phyloP scores from a whole-genome alignment of 768 basidiomycete genomes.

The Crepidotus variabilis region DNA sequence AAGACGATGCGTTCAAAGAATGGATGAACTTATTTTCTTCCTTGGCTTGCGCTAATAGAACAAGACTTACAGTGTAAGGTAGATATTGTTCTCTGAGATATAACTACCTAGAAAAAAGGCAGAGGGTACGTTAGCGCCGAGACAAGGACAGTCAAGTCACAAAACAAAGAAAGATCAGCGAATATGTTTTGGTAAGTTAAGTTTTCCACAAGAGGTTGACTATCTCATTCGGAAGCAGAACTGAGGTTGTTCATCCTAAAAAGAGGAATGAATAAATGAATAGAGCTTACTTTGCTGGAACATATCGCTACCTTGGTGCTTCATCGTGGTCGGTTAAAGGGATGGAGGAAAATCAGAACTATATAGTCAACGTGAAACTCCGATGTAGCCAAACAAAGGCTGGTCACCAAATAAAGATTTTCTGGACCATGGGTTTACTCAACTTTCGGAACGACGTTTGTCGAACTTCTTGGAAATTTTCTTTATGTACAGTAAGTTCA shows the following conservation, averaged over 20 bases:
- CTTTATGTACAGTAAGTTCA: too few species aligned
- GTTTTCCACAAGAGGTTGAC: slow-evolving; percentile 73
- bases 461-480: too few species aligned
- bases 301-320: too few species aligned
- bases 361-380: too few species aligned
- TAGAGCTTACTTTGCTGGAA: too few species aligned
- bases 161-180: slow-evolving; percentile 43
- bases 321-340: slow-evolving; percentile 10
- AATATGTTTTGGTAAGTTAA: slow-evolving; percentile 51
- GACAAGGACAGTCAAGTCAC: not conserved
- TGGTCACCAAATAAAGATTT: too few species aligned
- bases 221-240: slow-evolving; percentile 84
- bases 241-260: slow-evolving; percentile 58
- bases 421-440: too few species aligned
- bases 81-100: not conserved
- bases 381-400: too few species aligned
- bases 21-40: slow-evolving; percentile 86
- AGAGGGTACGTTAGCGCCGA: slow-evolving; percentile 16
- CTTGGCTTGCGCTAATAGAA: slow-evolving; percentile 12
- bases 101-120: slow-evolving; percentile 4
- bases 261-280: slow-evolving; percentile 8
- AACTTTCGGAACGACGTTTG: too few species aligned
- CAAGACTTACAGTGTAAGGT: slow-evolving; percentile 17
- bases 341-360: too few species aligned
- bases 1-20: slow-evolving; percentile 61